phyloP scores from a whole-genome alignment of 1,139 yeast species.

The Taphrina confusa region DNA sequence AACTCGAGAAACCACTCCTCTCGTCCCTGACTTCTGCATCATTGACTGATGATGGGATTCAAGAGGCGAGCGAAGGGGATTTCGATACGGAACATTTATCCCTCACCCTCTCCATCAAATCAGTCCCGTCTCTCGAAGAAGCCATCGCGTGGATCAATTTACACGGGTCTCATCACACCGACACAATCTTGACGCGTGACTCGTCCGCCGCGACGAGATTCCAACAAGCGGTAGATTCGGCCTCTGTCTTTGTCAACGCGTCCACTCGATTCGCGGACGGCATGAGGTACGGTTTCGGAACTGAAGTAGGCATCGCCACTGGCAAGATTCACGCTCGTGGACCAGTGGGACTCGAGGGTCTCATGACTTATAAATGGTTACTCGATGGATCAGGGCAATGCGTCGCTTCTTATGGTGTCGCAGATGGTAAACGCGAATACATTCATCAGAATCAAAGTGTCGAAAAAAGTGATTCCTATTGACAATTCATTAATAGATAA shows the following conservation, averaged over 20 bases:
- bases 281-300: conserved; percentile 95
- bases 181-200: conserved; percentile 78
- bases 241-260: conserved; percentile 98
- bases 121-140: conserved; percentile 59
- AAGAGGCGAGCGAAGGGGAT: conserved; percentile 54
- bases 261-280: conserved; percentile 98
- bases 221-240: conserved; percentile 83
- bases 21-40: conserved; percentile 47
- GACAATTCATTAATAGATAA: neutral
- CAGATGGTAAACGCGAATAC: neutral
- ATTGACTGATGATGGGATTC: conserved; percentile 44
- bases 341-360: conserved; percentile 96
- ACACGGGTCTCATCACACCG: conserved; percentile 97
- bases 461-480: neutral
- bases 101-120: conserved; percentile 72
- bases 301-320: conserved; percentile 97
- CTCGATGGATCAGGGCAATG: conserved; percentile 26
- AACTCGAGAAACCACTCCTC: conserved; percentile 51
- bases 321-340: conserved; percentile 97
- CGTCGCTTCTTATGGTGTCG: conserved; percentile 27
- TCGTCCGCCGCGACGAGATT: conserved; percentile 70
- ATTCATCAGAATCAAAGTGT: neutral
- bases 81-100: conserved; percentile 83
- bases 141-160: conserved; percentile 82
- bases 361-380: conserved; percentile 80